Conservation (phyloP, 2,329 filamentous ascomycete species). For the Fusarium sp. region DNA sequence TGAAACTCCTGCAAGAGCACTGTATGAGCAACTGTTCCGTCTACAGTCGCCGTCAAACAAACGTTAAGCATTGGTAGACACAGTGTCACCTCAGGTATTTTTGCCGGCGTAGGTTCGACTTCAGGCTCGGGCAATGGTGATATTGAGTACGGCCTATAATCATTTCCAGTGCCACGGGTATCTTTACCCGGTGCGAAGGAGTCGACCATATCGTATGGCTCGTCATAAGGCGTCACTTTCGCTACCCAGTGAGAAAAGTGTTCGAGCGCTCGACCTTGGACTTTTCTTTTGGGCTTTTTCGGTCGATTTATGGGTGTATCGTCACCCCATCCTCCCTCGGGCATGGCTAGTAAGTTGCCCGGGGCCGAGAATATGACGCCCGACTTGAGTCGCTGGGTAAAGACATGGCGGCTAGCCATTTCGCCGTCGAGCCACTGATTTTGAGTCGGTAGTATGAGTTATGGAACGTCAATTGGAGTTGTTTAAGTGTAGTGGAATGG, state of each 20-base stretch:
- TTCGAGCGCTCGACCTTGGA: fast-evolving
- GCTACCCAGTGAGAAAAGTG: neutral
- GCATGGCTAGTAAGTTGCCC: fast-evolving
- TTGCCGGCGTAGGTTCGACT: fast-evolving
- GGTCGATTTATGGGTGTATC: neutral
- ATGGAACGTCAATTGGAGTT: no score
- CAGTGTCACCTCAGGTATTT: neutral
- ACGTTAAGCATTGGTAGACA: neutral
- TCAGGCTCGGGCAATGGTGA: fast-evolving
- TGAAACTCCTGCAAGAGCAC: neutral
- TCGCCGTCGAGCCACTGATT: fast-evolving
- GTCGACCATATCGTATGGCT: neutral
- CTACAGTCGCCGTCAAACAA: neutral
- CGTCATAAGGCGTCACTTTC: neutral
- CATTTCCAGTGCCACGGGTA: neutral
- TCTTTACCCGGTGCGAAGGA: neutral
- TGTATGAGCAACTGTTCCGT: neutral
- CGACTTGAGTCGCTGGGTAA: neutral
- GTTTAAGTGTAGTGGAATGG: fast-evolving
- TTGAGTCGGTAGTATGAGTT: fast-evolving
- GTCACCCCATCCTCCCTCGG: neutral
- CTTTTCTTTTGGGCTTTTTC: neutral
- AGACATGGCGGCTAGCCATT: neutral
- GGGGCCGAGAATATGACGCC: neutral
- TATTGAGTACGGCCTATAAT: neutral